A percentile compares a stretch with the other conserved stretches of the same genome.
These are phyloP conservation scores for Solanum chacoense DNA, from an alignment of 305 asterid species.

Conservation along the genomic window DNA sequence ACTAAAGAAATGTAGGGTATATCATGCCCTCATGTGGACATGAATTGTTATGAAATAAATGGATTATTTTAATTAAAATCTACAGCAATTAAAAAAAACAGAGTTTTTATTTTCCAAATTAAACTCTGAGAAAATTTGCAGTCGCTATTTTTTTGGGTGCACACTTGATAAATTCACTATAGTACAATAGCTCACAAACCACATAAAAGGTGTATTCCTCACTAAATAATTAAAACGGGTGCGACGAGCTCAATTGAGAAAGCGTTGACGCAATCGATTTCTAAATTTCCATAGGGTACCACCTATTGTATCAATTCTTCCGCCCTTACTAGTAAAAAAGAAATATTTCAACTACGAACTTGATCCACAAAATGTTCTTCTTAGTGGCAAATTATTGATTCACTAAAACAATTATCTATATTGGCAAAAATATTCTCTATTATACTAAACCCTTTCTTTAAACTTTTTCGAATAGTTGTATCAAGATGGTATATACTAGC, in stretches of 20 bases:
- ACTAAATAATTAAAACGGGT: not conserved
- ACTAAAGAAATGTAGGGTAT: not conserved
- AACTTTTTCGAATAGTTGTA: not conserved
- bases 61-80: not conserved
- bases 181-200: not conserved
- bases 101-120: not conserved
- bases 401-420: not conserved
- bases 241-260: not conserved
- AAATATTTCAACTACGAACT: not conserved
- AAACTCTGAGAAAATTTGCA: not conserved
- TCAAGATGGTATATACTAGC: not conserved
- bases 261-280: not conserved
- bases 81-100: not conserved
- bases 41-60: not conserved
- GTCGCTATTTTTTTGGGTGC: not conserved
- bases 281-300: not conserved
- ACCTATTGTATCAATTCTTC: not conserved
- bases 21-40: not conserved
- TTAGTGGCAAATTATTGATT: not conserved
- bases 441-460: not conserved
- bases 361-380: not conserved
- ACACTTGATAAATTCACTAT: not conserved
- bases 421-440: not conserved
- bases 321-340: not conserved
- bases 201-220: not conserved